Conservation (phyloP, 2,329 filamentous ascomycete genomes). For the Gaeumannomyces sp. region DNA sequence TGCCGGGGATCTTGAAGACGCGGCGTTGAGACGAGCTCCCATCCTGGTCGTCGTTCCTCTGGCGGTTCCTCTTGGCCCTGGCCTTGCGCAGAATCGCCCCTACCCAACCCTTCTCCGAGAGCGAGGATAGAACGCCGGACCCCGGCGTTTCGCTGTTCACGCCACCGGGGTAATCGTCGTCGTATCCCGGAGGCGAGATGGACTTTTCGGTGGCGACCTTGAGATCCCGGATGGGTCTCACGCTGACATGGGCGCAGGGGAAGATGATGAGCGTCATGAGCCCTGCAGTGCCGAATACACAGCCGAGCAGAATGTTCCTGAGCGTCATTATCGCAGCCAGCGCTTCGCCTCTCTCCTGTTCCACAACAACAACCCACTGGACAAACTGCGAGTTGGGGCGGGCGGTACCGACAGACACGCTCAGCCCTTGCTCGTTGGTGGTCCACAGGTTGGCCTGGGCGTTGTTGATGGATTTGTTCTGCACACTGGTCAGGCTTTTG, state of each 20-base stretch:
- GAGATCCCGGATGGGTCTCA: conserved; percentile 71
- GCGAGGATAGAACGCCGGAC: conserved; percentile 34
- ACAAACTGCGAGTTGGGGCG: conserved; percentile 61
- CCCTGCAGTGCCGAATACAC: conserved; percentile 76
- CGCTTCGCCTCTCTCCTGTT: conserved; percentile 68
- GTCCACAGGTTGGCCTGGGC: conserved; percentile 64
- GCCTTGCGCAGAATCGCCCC: conserved; percentile 28
- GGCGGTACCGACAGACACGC: conserved; percentile 76
- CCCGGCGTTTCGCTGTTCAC: conserved; percentile 41
- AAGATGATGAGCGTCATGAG: conserved; percentile 65
- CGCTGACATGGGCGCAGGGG: conserved; percentile 75
- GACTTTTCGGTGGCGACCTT: conserved; percentile 70
- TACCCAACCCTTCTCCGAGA: conserved; percentile 37
- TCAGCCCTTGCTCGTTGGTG: conserved; percentile 61
- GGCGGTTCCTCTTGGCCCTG: conserved; percentile 26
- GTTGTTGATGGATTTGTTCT: conserved; percentile 50
- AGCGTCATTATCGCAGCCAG: conserved; percentile 68
- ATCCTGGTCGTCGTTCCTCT: conserved; percentile 7
- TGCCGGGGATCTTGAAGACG: conserved; percentile 77
- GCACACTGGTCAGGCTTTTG: conserved; percentile 47
- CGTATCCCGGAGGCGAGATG: conserved; percentile 58
- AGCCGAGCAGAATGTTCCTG: conserved; percentile 74
- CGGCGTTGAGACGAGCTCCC: conserved; percentile 28
- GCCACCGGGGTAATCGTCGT: conserved; percentile 48
- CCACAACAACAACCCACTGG: conserved; percentile 78